Conservation (phyloP, 306 rosid species). For the Aeschynomene evenia region DNA sequence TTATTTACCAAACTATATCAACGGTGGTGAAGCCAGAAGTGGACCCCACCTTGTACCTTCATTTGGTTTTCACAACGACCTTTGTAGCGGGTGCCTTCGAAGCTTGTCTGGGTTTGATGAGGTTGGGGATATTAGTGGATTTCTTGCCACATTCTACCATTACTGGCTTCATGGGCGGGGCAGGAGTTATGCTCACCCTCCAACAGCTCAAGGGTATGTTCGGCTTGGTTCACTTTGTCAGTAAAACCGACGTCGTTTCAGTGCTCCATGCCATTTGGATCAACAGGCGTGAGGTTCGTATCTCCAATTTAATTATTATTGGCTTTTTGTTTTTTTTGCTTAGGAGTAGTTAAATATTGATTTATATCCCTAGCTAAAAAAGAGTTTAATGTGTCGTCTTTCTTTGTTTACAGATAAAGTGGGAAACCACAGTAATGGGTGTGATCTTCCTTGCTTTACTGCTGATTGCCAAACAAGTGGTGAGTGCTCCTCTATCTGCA, state of each 20-base stretch:
- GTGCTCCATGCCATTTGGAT: constrained; percentile 43
- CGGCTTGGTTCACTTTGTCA: constrained; percentile 60
- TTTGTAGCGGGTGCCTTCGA: constrained; percentile 68
- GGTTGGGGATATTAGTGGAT: constrained; percentile 78
- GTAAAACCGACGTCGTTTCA: constrained; percentile 46
- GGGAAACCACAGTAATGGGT: constrained; percentile 72
- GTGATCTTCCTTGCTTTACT: constrained; percentile 49
- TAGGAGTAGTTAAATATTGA: too few species aligned
- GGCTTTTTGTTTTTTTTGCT: background rate
- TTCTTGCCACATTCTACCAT: constrained; percentile 89
- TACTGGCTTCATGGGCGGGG: constrained; percentile 87
- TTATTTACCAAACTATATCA: constrained; percentile 45
- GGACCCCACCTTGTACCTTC: constrained; percentile 53
- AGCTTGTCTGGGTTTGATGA: constrained; percentile 60
- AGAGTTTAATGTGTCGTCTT: background rate
- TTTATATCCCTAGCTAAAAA: too few species aligned
- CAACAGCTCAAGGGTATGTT: constrained; percentile 75
- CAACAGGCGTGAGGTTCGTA: constrained; percentile 52
- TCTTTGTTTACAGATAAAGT: constrained; percentile 52
- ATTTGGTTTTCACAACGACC: constrained; percentile 62
- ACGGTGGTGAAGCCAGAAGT: constrained; percentile 33
- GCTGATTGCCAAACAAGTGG: constrained; percentile 50
- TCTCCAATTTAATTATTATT: background rate
- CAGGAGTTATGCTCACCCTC: constrained; percentile 66
- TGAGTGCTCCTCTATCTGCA: constrained; percentile 28